Conservation (phyloP, 768 basidiomycete genomes). For the Daedaleopsis nitida region DNA sequence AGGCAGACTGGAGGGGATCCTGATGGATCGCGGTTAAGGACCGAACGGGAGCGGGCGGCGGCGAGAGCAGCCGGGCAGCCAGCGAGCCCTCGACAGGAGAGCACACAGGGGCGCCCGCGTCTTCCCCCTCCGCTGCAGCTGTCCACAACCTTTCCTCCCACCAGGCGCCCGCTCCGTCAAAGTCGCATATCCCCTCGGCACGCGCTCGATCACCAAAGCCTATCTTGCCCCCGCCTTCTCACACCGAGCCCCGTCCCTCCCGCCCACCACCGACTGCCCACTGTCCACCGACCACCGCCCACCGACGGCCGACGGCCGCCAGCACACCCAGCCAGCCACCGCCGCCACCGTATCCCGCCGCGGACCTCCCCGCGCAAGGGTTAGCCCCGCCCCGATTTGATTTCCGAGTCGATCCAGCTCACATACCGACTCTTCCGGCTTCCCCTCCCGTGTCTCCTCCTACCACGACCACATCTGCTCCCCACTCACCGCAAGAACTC, state of each 20-base stretch:
- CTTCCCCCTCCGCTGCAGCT: constrained; percentile 17
- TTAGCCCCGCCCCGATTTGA: constrained; percentile 18
- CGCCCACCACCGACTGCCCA: neutral
- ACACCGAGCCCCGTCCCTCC: neutral
- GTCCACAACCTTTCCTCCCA: constrained; percentile 11
- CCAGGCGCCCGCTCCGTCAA: constrained; percentile 9
- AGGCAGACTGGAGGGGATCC: constrained; percentile 16
- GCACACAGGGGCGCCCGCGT: constrained; percentile 26
- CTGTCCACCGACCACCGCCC: neutral
- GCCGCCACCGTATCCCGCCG: constrained; percentile 10
- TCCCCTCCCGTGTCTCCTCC: constrained; percentile 4
- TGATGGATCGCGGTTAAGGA: constrained; percentile 24
- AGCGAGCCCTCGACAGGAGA: constrained; percentile 17
- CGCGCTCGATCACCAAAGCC: constrained; percentile 15
- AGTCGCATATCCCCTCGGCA: constrained; percentile 16
- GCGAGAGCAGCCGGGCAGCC: constrained; percentile 5
- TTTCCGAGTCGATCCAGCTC: constrained; percentile 18
- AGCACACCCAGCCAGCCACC: constrained; percentile 11
- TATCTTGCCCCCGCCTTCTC: constrained; percentile 9
- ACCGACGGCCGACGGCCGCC: too few relatives aligned
- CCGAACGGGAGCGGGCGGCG: constrained; percentile 18
- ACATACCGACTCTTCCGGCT: constrained; percentile 8
- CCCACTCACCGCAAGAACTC: neutral
- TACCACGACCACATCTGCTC: neutral
- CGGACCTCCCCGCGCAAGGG: constrained; percentile 7